Conservation (phyloP, 108 stramenopile species). For the Cyclotella choctawhatcheeana region DNA sequence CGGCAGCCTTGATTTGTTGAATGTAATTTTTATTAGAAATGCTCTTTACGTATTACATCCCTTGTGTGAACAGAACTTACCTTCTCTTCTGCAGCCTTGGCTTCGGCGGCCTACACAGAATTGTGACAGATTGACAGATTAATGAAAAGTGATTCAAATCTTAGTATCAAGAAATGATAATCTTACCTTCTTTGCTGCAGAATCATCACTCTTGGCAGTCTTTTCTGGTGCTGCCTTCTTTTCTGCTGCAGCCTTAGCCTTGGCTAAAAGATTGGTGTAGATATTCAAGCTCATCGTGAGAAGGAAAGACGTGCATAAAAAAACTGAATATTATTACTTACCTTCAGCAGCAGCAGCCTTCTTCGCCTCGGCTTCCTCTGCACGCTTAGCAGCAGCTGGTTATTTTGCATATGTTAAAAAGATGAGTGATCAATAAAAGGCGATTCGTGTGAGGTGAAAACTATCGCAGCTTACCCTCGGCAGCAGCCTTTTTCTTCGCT, state of each 20-base stretch:
- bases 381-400: conserved; percentile 26
- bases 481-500: no score
- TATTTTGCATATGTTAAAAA: no score
- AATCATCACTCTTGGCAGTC: not conserved
- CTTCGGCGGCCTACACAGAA: conserved; percentile 3
- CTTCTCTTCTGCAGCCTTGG: conserved; percentile 36
- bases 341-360: conserved; percentile 26
- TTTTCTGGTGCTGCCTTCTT: conserved; percentile 7
- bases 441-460: no score
- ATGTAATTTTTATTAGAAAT: no score
- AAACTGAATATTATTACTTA: not conserved
- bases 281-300: not conserved
- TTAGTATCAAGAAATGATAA: not conserved
- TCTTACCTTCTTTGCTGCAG: conserved; percentile 4
- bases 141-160: not conserved
- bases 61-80: no score
- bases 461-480: no score
- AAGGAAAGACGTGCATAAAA: not conserved
- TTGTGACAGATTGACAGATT: not conserved
- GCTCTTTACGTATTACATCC: no score
- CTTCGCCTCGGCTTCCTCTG: conserved; percentile 27
- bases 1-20: no score
- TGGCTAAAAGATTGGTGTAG: not conserved
- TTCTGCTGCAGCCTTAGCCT: conserved; percentile 18
- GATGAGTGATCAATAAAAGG: no score